These are phyloP conservation scores for Rhynchospora tenuis DNA, from an alignment of 176 grass and related monocot genomes.

Conservation along the genomic window DNA sequence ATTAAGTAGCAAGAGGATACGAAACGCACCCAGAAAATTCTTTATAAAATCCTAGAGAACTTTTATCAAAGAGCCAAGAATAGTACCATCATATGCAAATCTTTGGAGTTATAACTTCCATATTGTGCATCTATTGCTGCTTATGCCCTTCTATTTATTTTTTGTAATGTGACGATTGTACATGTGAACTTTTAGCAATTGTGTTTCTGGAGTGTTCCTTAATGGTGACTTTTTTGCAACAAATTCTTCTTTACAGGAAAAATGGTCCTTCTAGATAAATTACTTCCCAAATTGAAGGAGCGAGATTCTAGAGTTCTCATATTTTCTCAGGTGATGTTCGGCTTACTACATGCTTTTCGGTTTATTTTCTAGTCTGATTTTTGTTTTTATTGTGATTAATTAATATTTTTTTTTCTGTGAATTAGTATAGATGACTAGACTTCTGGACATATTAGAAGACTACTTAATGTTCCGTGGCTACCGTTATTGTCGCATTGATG, in stretches of 20 bases:
- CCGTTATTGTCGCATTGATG: slow-evolving; percentile 64
- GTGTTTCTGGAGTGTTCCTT: not conserved
- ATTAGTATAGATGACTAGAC: slow-evolving; percentile 57
- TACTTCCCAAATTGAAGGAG: slow-evolving; percentile 72
- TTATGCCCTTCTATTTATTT: not conserved
- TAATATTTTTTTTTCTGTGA: not conserved
- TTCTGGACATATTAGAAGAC: slow-evolving; percentile 74
- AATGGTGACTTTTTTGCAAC: not conserved
- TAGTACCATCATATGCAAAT: not conserved
- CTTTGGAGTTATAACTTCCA: not conserved
- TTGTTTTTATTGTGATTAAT: slow-evolving; percentile 7
- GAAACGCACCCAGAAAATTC: not conserved
- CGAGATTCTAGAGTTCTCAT: slow-evolving; percentile 72
- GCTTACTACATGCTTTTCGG: not conserved
- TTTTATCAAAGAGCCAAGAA: not conserved
- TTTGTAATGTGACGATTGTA: not conserved
- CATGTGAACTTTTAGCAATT: not conserved
- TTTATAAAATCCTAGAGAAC: not conserved
- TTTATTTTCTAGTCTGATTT: not conserved
- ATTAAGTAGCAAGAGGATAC: not conserved
- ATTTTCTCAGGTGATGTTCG: slow-evolving; percentile 58
- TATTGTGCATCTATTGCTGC: not conserved
- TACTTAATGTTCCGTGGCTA: slow-evolving; percentile 59
- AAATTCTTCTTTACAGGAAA: slow-evolving; percentile 50
- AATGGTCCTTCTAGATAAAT: slow-evolving; percentile 70